Base-by-base conservation (phyloP, 306 rosid species). In the Oxytropis ochrocephala region DNA sequence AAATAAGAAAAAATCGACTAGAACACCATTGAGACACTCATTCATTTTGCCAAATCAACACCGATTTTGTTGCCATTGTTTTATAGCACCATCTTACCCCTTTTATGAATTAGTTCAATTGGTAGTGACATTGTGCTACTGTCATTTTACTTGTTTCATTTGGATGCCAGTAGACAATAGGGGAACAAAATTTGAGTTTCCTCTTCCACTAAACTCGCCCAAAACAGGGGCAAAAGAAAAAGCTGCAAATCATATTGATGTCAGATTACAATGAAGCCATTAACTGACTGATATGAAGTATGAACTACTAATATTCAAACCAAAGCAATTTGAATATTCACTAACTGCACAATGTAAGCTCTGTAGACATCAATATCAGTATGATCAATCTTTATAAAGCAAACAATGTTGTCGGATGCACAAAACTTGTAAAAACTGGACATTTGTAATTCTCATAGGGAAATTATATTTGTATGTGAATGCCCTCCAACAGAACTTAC, bases 381-480 rank as follows among this genome's bases (percentile, higher is more conserved):
- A 17, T 27, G 71, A 53, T 52, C 56, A 17, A 63, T 52, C 27
- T 14, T 8, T 6, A 32, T 35, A 35, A 14, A 9, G 32, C 14
- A 38, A 38, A 48, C 35, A 38, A 5, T 24, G 47, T 13, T 21
- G 61, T 27, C 38, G 17, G 35, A 19, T 13, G 36, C 74, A 32
- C 69, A 35, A 18, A 58, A 38, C 53, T 49, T 21, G 7, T n/a
- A 51, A 56, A 49, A 50, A 14, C 47, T 60, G 70, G 67, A 46
- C 33, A 72, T 29, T 8, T 5, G 42, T 29, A 27, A 49, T 30
- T 46, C 69, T 83, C 75, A 83, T 10, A 48, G 80, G 76, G 66
- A 77, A 56, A 82, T 73, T 47, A 85, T 38, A 82, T 89, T 87
- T 74, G 86, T 70, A 65, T 87, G 96, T 73, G 79, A 55, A 63